These are phyloP conservation scores for Solanum appendiculatum DNA, from an alignment of 257 asterid species.

Conservation along the genomic window DNA sequence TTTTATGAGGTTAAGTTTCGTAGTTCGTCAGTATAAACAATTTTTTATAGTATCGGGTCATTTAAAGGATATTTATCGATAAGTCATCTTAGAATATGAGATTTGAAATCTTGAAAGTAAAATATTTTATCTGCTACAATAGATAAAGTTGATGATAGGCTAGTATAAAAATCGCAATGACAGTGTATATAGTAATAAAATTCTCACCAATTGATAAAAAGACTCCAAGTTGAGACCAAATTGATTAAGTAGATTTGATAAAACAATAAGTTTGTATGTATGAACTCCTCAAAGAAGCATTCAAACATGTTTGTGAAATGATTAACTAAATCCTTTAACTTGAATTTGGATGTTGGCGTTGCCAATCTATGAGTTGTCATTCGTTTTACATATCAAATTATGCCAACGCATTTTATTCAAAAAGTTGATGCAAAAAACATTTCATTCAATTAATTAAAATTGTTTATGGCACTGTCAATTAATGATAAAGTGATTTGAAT, in stretches of 20 bases:
- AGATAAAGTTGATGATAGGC: not conserved
- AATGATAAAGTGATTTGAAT: not conserved
- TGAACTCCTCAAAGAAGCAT: not conserved
- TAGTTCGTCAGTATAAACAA: no score
- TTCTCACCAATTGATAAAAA: not conserved
- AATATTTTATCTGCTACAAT: not conserved
- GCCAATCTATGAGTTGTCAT: conserved; percentile 5
- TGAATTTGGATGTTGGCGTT: not conserved
- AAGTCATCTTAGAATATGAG: not conserved
- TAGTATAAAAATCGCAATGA: not conserved
- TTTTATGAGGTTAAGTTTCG: not conserved
- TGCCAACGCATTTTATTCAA: not conserved
- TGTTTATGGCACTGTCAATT: not conserved
- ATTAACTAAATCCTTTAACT: conserved; percentile 1
- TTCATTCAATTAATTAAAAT: not conserved
- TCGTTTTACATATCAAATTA: not conserved
- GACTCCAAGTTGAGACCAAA: not conserved
- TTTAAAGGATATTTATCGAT: no score
- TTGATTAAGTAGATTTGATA: not conserved
- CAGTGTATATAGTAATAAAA: not conserved
- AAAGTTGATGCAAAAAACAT: not conserved
- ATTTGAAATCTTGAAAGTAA: no score
- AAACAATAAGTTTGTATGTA: not conserved
- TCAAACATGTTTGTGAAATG: not conserved
- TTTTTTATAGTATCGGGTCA: no score